Evolutionary conservation across 129 eudicot species (phyloP).

Genomic region (Centrapalus pauciflorus): DNA sequence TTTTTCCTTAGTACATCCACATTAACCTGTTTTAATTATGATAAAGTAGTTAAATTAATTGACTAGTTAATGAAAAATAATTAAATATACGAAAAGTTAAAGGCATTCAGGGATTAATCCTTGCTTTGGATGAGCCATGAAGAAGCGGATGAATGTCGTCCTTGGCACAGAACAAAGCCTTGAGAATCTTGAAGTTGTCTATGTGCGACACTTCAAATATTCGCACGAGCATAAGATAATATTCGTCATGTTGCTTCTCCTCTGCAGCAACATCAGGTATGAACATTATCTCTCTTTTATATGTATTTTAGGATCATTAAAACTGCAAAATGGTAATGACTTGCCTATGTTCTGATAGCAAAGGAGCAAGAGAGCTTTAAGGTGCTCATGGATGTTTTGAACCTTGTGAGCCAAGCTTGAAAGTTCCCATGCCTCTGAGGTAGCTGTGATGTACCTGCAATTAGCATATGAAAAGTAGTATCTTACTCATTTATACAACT

Average conservation of each 20-base stretch:
- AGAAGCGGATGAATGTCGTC: slow-evolving; percentile 72
- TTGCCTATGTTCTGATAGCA: slow-evolving; percentile 74
- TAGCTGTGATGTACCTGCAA: slow-evolving; percentile 49
- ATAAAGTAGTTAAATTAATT: background rate
- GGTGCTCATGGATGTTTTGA: slow-evolving; percentile 63
- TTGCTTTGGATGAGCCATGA: slow-evolving; percentile 51
- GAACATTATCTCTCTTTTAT: background rate
- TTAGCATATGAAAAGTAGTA: slow-evolving; percentile 1
- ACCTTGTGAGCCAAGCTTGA: slow-evolving; percentile 79
- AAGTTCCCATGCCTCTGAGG: slow-evolving; percentile 92
- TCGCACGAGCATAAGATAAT: slow-evolving; percentile 50
- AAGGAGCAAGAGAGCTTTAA: slow-evolving; percentile 44
- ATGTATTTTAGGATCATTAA: background rate
- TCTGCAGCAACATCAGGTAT: slow-evolving; percentile 43
- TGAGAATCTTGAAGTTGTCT: slow-evolving; percentile 72
- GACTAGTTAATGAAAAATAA: slow-evolving; percentile 1
- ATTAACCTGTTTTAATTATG: slow-evolving; percentile 43
- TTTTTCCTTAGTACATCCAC: slow-evolving; percentile 65
- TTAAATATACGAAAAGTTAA: background rate
- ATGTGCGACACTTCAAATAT: slow-evolving; percentile 58
- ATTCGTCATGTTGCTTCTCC: slow-evolving; percentile 76
- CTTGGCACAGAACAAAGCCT: slow-evolving; percentile 53
- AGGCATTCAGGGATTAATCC: slow-evolving; percentile 27
- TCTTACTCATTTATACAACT: background rate
- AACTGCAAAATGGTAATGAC: slow-evolving; percentile 9